Evolutionary conservation across 805 yeast species (phyloP).

Genomic region (Yamadazyma ubonensis): DNA sequence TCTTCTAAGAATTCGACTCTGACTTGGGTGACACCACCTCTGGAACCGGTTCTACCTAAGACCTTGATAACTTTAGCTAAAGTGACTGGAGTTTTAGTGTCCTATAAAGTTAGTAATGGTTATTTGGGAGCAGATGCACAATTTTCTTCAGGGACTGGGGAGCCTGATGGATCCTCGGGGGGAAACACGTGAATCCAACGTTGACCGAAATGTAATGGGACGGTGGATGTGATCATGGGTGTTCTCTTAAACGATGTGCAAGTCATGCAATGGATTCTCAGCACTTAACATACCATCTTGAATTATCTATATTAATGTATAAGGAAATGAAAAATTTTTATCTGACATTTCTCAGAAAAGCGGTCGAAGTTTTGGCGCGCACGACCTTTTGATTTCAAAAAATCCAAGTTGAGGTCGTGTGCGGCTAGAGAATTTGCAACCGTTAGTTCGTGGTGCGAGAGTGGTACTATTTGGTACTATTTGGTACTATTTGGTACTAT

Average conservation of each 20-base stretch:
- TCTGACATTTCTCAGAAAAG: slow-evolving; percentile 3
- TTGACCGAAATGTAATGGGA: background rate
- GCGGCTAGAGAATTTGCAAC: background rate
- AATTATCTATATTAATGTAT: slow-evolving; percentile 10
- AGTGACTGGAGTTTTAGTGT: slow-evolving; percentile 84
- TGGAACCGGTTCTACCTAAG: slow-evolving; percentile 99
- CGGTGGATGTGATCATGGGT: too few species aligned
- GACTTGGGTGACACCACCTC: slow-evolving; percentile 81
- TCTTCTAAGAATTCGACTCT: slow-evolving; percentile 50
- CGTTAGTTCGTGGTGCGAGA: too few species aligned
- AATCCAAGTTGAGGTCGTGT: background rate
- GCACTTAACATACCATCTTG: slow-evolving; percentile 13
- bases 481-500: too few species aligned
- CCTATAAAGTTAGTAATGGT: slow-evolving; percentile 19
- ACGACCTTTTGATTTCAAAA: background rate
- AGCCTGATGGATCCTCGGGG: background rate
- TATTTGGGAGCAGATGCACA: background rate
- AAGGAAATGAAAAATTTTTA: slow-evolving; percentile 12
- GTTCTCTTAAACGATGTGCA: too few species aligned
- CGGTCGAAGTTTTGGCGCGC: background rate
- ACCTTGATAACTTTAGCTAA: slow-evolving; percentile 99
- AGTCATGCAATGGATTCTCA: too few species aligned
- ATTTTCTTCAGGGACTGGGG: too few species aligned
- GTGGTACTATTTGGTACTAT: too few species aligned
- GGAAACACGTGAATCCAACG: too few species aligned